These are phyloP conservation scores for Ophiosphaerella herpotricha DNA, from an alignment of 2,329 filamentous ascomycete genomes.

Conservation along the genomic window DNA sequence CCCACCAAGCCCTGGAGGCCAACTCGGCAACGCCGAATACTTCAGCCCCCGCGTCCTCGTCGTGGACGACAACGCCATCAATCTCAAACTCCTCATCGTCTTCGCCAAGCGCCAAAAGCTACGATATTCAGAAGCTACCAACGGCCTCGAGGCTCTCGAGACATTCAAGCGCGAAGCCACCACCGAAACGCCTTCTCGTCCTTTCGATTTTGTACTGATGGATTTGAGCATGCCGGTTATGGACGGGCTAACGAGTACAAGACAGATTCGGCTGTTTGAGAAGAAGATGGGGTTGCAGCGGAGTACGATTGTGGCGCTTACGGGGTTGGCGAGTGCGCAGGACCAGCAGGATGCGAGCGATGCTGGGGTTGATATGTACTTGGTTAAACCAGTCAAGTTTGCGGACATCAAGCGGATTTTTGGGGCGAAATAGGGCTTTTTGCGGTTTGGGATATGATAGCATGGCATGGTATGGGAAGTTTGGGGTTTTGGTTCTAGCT, in stretches of 20 bases:
- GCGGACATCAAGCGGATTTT: conserved; percentile 37
- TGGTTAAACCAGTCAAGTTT: conserved; percentile 47
- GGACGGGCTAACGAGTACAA: conserved; percentile 46
- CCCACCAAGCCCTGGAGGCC: conserved; percentile 15
- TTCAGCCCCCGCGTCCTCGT: conserved; percentile 38
- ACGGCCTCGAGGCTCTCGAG: conserved; percentile 40
- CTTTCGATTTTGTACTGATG: conserved; percentile 43
- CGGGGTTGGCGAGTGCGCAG: conserved; percentile 42
- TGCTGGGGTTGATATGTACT: conserved; percentile 45
- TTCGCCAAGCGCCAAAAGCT: conserved; percentile 44
- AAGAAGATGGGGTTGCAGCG: conserved; percentile 22
- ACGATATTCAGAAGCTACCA: conserved; percentile 33
- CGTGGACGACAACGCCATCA: conserved; percentile 43
- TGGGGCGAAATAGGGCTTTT: conserved; percentile 10
- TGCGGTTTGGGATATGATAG: no score
- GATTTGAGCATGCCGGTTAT: conserved; percentile 43
- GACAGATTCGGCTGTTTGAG: conserved; percentile 35
- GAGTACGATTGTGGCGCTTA: conserved; percentile 42
- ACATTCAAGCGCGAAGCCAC: conserved; percentile 25
- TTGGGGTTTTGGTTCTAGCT: background rate
- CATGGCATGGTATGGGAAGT: background rate
- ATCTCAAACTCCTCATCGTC: conserved; percentile 46
- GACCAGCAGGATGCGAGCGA: conserved; percentile 42
- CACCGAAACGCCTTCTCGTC: conserved; percentile 17
- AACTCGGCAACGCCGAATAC: conserved; percentile 24